phyloP scores from a whole-genome alignment of 2,329 filamentous ascomycete genomes.

The Biscogniauxia sp. region DNA sequence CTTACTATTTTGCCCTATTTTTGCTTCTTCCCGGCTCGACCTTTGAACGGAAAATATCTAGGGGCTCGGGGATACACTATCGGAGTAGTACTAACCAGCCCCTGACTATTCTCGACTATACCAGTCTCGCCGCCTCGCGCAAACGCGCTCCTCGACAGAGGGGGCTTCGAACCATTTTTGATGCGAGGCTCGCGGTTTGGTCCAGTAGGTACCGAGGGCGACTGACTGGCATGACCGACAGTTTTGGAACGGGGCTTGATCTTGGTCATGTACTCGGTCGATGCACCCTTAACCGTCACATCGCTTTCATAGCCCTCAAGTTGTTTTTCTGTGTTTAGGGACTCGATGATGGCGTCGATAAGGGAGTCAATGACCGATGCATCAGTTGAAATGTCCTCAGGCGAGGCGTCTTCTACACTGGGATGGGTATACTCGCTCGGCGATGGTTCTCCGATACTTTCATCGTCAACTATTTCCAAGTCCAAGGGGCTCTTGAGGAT shows the following conservation, averaged over 20 bases:
- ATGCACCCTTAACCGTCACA: not conserved
- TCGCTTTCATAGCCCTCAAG: slow-evolving; percentile 11
- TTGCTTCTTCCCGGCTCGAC: slow-evolving; percentile 1
- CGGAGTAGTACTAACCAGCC: not conserved
- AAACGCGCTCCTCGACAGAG: slow-evolving; percentile 26
- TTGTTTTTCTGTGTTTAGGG: slow-evolving; percentile 10
- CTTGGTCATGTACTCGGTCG: slow-evolving; percentile 1
- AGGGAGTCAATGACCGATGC: slow-evolving; percentile 1
- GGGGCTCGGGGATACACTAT: slow-evolving; percentile 5
- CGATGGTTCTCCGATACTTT: not conserved
- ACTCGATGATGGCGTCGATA: not conserved
- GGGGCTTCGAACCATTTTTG: slow-evolving; percentile 24
- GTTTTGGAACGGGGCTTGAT: not conserved
- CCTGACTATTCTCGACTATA: slow-evolving; percentile 1
- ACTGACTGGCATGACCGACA: not conserved
- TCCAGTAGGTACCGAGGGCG: not conserved
- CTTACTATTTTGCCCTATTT: slow-evolving; percentile 4
- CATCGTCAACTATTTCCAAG: not conserved
- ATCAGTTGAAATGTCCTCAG: not conserved
- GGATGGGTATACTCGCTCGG: not conserved
- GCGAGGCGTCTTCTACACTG: not conserved
- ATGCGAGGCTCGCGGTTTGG: slow-evolving; percentile 20
- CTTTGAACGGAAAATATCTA: slow-evolving; percentile 21
- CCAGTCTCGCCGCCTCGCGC: slow-evolving; percentile 8
- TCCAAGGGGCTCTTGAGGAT: not conserved